Percentiles rank a stretch among this genome's conserved stretches.
Evolutionary conservation across 371 early-diverging fungal species (phyloP).

Genomic region (Rhizopus stolonifer): DNA sequence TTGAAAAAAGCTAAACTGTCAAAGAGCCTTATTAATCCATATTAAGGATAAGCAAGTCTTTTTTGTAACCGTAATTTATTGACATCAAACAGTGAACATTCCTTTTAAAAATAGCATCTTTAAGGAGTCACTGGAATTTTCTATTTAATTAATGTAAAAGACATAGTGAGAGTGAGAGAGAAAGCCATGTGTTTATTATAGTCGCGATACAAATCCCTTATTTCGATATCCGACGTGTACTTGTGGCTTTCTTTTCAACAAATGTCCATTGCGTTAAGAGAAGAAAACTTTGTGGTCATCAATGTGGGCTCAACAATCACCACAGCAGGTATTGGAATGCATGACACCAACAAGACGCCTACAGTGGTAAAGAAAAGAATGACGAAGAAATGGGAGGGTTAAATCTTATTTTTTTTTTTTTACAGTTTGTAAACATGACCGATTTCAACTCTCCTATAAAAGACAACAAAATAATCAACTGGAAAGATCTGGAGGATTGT

Average conservation of each 20-base stretch:
- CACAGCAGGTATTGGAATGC: slow-evolving; percentile 68
- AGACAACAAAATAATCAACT: slow-evolving; percentile 66
- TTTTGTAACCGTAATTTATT: no score
- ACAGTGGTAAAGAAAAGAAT: slow-evolving; percentile 38
- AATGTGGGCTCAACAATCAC: slow-evolving; percentile 68
- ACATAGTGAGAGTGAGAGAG: no score
- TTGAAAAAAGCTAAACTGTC: slow-evolving; percentile 31
- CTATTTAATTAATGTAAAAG: no score
- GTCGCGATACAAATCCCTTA: no score
- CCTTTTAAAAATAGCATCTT: no score
- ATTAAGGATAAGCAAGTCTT: no score
- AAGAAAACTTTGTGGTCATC: slow-evolving; percentile 76
- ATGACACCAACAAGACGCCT: slow-evolving; percentile 72
- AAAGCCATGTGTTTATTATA: no score
- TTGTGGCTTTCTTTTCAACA: no score
- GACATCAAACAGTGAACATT: no score
- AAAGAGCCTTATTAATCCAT: no score
- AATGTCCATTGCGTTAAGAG: slow-evolving; percentile 55
- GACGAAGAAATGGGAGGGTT: slow-evolving; percentile 2
- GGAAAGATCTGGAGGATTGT: slow-evolving; percentile 76
- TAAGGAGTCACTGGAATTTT: no score
- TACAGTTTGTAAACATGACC: slow-evolving; percentile 34
- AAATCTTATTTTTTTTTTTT: not conserved
- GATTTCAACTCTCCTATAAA: slow-evolving; percentile 58
- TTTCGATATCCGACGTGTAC: no score